Evolutionary conservation across 495 filamentous ascomycete species (phyloP), one percentile per base, ranked within the genome.

Genomic region (Usnea hakonensis): DNA sequence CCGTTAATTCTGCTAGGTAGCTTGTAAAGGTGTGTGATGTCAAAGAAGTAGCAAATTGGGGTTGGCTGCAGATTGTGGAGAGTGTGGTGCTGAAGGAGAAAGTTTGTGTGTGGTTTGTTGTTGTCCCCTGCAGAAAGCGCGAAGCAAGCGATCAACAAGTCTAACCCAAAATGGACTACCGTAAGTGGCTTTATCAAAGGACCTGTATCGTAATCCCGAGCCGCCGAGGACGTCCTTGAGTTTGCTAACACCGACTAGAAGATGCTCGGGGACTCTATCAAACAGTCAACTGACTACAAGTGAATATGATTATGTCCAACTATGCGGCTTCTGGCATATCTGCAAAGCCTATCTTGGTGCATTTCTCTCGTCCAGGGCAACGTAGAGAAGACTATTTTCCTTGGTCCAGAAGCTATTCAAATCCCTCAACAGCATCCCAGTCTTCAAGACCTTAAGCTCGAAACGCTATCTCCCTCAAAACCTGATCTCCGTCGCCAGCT

Each of bases 301-400:
- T 55, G 32, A 35, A 40, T 30, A 30, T 54, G 19, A 26, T 55
- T 9, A 62, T 62, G 52, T 50, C 28, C 37, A 62, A 50, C 19
- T 56, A 62, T 62, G 60, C 60, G 30, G 60, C 52, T 55, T 41
- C 52, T 56, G 36, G 60, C 60, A 23, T 46, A 35, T 55, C n/a
- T 44, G 50, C 52, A 43, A 43, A 43, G 30, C 30, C 50, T 62
- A 55, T 50, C 60, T 23, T 62, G 76, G 61, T 69, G 73, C 62
- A 63, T 62, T 64, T 59, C 66, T 35, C 67, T 69, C 32, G 67
- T 68, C 28, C 62, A 64, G 41, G 90, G 83, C 70, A 97, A 98
- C 71, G 86, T 88, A 64, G 94, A 98, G 73, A 98, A 98, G 73
- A 80, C 81, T 67, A 90, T 98, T 68, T 97, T 98, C 77, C 72